Evolutionary conservation across 1,284 basidiomycete genomes (phyloP), one percentile per base, ranked within the genome.

Genomic region (Hypsizygus ulmarius): DNA sequence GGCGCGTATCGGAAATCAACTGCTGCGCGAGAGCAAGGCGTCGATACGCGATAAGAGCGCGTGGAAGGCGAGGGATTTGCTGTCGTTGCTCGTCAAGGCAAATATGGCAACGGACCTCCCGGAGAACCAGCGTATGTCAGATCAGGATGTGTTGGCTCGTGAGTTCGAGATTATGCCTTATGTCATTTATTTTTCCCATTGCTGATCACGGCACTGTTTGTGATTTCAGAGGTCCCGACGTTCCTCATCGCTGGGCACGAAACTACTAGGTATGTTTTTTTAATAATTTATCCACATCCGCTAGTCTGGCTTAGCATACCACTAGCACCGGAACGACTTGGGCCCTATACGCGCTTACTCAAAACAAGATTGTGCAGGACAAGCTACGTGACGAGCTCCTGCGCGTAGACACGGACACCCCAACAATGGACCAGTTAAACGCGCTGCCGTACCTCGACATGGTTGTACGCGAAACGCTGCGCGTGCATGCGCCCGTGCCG

Each of bases 101-200:
- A 90, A 89, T 57, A 76, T 84, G 70, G 75, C 77, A 2, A 67
- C 71, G 0, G 79, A 84, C 43, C 60, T 83, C 7, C 71, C 77
- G 0, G 75, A 78, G 14, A 71, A 62, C 25, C 82, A 88, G 56
- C 71, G 74, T 34, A 67, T 93, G 70, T 74, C 73, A 16, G 88
- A 93, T 54, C 76, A 81, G 18, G 90, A 92, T 54, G 82, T 93
- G 0, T 58, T 87, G 21, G 79, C 82, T 5, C 90, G 90, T 81
- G 72, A 70, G 75, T 79, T 55, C 14, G 49, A 7, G 12, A 16
- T 19, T 25, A 25, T n/a, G 21, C 21, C 3, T 7, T 25, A 25
- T 25, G 3, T 25, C 3, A 7, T 3, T 7, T 25, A 3, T 7
- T 3, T 25, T 7, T 25, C 21, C 7, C 21, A 25, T 4, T 7